Base-by-base conservation (phyloP, 495 filamentous ascomycete genomes). In the Penicillium canariense region DNA sequence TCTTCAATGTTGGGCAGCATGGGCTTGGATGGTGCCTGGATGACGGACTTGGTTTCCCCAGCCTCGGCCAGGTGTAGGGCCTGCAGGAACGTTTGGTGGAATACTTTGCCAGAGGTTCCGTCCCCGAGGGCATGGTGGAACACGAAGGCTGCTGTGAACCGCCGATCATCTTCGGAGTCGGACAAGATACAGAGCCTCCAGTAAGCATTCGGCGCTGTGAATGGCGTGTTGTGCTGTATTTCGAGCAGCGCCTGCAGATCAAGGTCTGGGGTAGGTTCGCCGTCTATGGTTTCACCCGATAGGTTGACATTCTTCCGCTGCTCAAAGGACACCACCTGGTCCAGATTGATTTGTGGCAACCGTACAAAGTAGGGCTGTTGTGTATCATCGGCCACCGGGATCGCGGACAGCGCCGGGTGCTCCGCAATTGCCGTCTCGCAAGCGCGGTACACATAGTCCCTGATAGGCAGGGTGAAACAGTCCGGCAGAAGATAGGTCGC, bases 341-440 rank as follows among this genome's bases (percentile, higher is more conserved):
- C 54, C n/a, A 81, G 61, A 32, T 79, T 58, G 25, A 80, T 66
- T 11, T 63, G 50, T 2, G 73, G 71, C 3, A 79, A 56, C n/a
- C 77, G 76, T 10, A 66, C 77, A 34, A 74, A 80, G 39, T 72
- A 72, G 0, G 77, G 65, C n/a, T 67, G 54, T 17, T 66, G 54
- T 0, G 68, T 75, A 38, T 72, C 67, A 40, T 80, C 77, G 28
- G 59, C 65, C 3, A 73, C 60, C 1, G 73, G 62, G 25, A 79
- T 75, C 25, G 72, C 69, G 22, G 73, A 75, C 9, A 81, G 66
- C 11, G 66, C 58, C 2, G 77, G 69, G 48, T 81, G 75, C 15
- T 64, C 62, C n/a, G 46, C 39, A 43, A 79, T 77, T 23, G 77
- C 53, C 1, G 56, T 50, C 28, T 65, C 65, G 7, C 74, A 67